Conservation (phyloP, 108 stramenopile species). For the Fragilaria crotonensis region DNA sequence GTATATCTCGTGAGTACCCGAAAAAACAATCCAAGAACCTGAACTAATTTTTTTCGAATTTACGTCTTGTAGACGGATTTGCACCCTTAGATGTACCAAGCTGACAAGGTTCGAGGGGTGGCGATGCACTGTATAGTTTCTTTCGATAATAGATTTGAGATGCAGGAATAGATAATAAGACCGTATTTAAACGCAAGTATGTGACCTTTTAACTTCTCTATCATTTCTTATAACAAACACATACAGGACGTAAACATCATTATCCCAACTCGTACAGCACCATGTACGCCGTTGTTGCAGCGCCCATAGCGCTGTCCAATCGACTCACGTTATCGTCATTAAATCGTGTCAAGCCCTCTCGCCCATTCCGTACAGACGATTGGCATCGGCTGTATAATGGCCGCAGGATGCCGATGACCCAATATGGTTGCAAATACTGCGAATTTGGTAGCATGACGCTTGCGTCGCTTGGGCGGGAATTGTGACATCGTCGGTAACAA, state of each 20-base stretch:
- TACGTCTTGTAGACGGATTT: too few relatives aligned
- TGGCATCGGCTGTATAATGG: conserved; percentile 51
- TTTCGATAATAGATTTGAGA: neutral
- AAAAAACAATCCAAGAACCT: too few relatives aligned
- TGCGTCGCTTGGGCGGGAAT: conserved; percentile 4
- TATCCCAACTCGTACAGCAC: conserved; percentile 32
- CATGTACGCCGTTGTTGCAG: conserved; percentile 45
- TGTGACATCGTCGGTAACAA: conserved; percentile 18
- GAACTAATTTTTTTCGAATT: too few relatives aligned
- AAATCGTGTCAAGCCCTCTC: conserved; percentile 38
- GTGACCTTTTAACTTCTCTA: too few relatives aligned
- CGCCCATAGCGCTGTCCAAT: conserved; percentile 21
- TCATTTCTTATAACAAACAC: too few relatives aligned
- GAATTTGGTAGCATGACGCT: conserved; percentile 18
- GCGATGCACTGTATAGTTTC: too few relatives aligned
- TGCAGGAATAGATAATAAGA: neutral
- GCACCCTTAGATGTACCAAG: too few relatives aligned
- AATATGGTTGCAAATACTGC: conserved; percentile 52
- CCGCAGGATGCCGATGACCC: conserved; percentile 39
- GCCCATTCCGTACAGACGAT: conserved; percentile 1
- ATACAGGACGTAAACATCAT: too few relatives aligned
- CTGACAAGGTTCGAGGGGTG: too few relatives aligned
- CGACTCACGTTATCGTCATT: conserved; percentile 40
- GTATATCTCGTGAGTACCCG: too few relatives aligned
- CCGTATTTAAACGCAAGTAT: conserved; percentile 29